Conservation (phyloP, 2,329 filamentous ascomycete genomes). For the Blastomyces gilchristii region DNA sequence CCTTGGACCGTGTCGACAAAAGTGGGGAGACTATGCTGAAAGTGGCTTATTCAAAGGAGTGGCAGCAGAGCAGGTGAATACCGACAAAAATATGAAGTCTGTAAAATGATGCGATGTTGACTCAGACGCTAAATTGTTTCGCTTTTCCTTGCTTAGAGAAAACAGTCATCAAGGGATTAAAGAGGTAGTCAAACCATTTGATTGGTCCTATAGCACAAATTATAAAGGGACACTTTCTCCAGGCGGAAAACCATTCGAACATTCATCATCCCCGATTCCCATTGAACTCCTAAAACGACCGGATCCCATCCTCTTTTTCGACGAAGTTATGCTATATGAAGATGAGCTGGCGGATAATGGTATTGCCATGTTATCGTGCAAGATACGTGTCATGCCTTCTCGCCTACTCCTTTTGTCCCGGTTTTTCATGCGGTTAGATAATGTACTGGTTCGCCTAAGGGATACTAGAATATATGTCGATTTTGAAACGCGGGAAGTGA, state of each 20-base stretch:
- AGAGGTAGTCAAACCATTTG: conserved; percentile 89
- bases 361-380: conserved; percentile 79
- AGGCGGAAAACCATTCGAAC: conserved; percentile 30
- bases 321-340: conserved; percentile 92
- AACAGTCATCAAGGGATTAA: conserved; percentile 77
- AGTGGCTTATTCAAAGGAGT: conserved; percentile 84
- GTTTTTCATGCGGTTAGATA: conserved; percentile 87
- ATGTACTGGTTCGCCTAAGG: conserved; percentile 74
- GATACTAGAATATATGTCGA: conserved; percentile 91
- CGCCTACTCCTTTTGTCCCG: conserved; percentile 74
- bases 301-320: conserved; percentile 92
- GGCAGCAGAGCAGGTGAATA: conserved; percentile 56
- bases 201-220: conserved; percentile 92
- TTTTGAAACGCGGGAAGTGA: conserved; percentile 65
- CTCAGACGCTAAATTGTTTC: conserved; percentile 5
- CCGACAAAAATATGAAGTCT: conserved; percentile 24
- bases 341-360: conserved; percentile 97
- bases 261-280: conserved; percentile 55
- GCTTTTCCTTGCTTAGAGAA: conserved; percentile 42
- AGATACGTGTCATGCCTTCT: conserved; percentile 84
- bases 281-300: conserved; percentile 75
- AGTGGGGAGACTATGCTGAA: conserved; percentile 83
- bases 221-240: conserved; percentile 58
- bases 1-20: conserved; percentile 86
- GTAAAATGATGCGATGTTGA: not conserved